Evolutionary conservation across 768 basidiomycete genomes (phyloP).

Genomic region (Dentipellis sp.): DNA sequence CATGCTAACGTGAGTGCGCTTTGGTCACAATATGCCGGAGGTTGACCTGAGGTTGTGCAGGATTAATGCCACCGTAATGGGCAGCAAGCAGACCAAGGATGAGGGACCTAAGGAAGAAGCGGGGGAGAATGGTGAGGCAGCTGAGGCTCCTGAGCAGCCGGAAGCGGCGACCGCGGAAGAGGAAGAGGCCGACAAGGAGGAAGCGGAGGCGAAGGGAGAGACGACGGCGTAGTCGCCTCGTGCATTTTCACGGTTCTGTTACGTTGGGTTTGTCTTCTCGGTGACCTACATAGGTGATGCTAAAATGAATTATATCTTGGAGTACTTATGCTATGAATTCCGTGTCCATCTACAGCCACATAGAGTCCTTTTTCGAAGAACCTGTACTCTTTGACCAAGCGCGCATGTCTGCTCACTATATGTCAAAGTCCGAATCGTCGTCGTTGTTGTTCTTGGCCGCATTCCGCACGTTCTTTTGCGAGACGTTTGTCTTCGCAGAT

Average conservation of each 20-base stretch:
- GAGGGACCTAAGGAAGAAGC: conserved; percentile 22
- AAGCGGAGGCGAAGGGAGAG: not conserved
- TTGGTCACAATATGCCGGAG: not conserved
- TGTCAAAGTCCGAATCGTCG: conserved; percentile 73
- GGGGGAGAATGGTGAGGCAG: conserved; percentile 21
- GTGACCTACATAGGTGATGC: not conserved
- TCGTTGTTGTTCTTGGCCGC: conserved; percentile 45
- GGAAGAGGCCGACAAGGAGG: not conserved
- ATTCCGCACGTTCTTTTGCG: conserved; percentile 47
- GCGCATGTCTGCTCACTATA: conserved; percentile 12
- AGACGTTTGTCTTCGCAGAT: conserved; percentile 43
- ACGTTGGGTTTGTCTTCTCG: not conserved
- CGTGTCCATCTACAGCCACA: too few species aligned
- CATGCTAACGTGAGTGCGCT: conserved; percentile 54
- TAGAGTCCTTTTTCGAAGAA: too few species aligned
- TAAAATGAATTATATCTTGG: not conserved
- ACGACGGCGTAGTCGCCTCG: too few species aligned
- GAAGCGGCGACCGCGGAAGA: not conserved
- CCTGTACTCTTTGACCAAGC: not conserved
- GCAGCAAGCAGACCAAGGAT: conserved; percentile 47
- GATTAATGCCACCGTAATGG: conserved; percentile 68
- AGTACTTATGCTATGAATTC: too few species aligned
- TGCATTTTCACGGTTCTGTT: not conserved
- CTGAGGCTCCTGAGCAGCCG: conserved; percentile 16
- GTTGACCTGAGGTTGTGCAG: conserved; percentile 25